Conservation (phyloP, 176 grass and related monocot genomes). For the Eragrostis nindensis region DNA sequence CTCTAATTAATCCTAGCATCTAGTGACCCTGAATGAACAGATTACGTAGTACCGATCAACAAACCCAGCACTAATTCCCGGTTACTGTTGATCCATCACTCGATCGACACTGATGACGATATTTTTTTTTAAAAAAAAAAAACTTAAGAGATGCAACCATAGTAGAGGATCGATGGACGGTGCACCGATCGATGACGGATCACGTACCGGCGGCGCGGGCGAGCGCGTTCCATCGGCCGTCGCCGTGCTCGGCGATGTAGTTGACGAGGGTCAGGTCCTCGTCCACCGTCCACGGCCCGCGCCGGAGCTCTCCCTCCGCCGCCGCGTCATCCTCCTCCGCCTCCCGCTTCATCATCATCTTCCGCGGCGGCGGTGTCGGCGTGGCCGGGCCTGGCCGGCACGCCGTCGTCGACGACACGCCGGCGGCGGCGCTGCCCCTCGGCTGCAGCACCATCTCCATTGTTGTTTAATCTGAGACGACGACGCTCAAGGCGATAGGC, state of each 20-base stretch:
- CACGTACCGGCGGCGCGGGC: constrained; percentile 46
- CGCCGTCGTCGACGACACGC: background rate
- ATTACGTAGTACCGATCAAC: too few relatives aligned
- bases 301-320: constrained; percentile 45
- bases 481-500: background rate
- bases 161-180: background rate
- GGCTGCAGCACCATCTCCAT: constrained; percentile 44
- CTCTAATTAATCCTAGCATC: too few relatives aligned
- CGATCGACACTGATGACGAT: too few relatives aligned
- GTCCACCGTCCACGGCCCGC: constrained; percentile 61
- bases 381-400: background rate
- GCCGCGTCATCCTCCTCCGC: background rate
- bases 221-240: constrained; percentile 62
- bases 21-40: too few relatives aligned
- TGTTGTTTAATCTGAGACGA: background rate
- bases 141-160: too few relatives aligned
- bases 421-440: background rate
- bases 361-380: background rate
- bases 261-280: constrained; percentile 62
- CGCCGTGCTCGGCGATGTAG: constrained; percentile 60
- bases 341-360: background rate
- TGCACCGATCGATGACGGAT: too few relatives aligned
- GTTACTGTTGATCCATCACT: too few relatives aligned
- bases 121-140: too few relatives aligned
- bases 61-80: too few relatives aligned